Evolutionary conservation across 495 filamentous ascomycete species (phyloP), one percentile per base, ranked within the genome.

Genomic region (Trichoderma virens): DNA sequence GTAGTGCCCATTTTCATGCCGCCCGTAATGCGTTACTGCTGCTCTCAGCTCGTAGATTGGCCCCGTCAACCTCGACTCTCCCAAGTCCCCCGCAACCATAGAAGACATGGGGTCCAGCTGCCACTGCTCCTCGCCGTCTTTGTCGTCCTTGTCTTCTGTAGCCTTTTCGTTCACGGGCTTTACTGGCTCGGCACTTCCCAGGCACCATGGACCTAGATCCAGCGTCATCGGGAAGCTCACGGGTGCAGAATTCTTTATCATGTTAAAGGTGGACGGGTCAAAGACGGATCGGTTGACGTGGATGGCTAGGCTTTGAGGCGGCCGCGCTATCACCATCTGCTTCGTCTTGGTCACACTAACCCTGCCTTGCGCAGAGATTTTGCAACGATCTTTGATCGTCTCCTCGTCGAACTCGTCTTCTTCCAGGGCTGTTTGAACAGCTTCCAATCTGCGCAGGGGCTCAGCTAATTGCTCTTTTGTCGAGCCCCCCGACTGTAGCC

Each of bases 1-100:
- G 69, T 99, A 98, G 76, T 99, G 95, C 0, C 95, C 95, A 67
- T 94, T 96, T 65, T 97, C 91, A 70, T 98, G 95, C 23, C 87
- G 81, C 5, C 94, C 95, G 65, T 88, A 88, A 73, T 99, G 94
- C 3, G 91, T 91, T 27, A 98, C 82, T 2, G 95, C 90, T 7
- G 92, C 91, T 25, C 90, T 86, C 31, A 98, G 78, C 69, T 90
- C 84, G 70, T 96, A 98, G 0, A 83, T 75, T n/a, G 81, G 84
- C n/a, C 79, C 82, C 62, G 47, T 80, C 51, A 73, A 72, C 63
- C 62, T 77, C 1, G 76, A 77, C 3, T 77, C 75, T 14, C 72
- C 70, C 9, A 66, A 67, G 35, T 70, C 70, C 5, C 75, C 80
- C 4, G 83, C 79, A 38, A 93, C 82, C 89, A 95, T 90, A 18